Evolutionary conservation across 1,139 yeast genomes (phyloP), one percentile per base, ranked within the genome.

Genomic region (Scheffersomyces segobiensis): DNA sequence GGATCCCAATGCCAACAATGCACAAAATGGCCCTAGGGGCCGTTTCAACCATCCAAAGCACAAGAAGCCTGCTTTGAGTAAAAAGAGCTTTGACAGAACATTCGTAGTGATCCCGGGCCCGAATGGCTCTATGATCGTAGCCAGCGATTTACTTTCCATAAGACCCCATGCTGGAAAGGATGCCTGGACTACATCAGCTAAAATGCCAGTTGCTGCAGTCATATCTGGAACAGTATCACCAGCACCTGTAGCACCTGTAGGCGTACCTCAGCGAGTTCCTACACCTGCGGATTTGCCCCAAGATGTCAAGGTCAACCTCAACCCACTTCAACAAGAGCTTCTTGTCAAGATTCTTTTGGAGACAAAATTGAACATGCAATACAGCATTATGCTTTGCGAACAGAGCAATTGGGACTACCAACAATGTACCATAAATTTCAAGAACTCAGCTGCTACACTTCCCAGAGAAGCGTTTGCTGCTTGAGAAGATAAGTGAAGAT

Each of bases 371-470:
- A 93, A 85, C 65, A 79, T 91, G 26, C 90, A 90, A 66, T 95
- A 87, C 71, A 91, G 96, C 1, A 76, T 87, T 47, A 86, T 93
- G 92, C 82, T 96, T 55, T 89, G 95, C 56, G 93, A 93, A 69
- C 97, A 93, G 71, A 92, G 97, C 67, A 82, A 85, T 57, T 93
- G 97, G 93, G 89, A 91, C 72, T 87, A 85, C 65, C 87, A 85
- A 54, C 83, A 79, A 59, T 93, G 97, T 50, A 78, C 86, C 22
- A 81, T 81, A 54, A 87, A 91, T 62, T 95, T 93, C 74, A 85
- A 87, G 65, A 87, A 84, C 64, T 88, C 92, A 46, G 81, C 72
- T 21, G 74, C 73, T 2, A 71, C 81, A 14, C 73, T 81, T 52
- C 85, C 85, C 5, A 72, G 77, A 50, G 83, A 79, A 46, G 85